Base-by-base conservation (phyloP, 2,329 filamentous ascomycete genomes). In the Ascochyta clinopodiicola region DNA sequence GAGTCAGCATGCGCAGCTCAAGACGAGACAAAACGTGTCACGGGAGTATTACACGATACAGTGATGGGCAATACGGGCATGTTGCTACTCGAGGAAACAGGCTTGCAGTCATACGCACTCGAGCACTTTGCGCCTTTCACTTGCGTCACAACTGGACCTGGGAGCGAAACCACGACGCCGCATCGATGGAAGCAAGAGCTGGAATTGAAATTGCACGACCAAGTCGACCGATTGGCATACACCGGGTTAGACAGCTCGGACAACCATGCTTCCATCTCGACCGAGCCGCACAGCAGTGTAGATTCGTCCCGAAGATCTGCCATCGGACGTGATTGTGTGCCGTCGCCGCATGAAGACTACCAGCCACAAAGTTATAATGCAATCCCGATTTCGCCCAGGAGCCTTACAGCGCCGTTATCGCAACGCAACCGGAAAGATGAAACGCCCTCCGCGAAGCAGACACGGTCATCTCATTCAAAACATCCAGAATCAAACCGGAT, bases 31-130 rank as follows among this genome's bases (percentile, higher is more conserved):
- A 59, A 56, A 32, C 57, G 51, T 25, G 37, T 39, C 24, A 36
- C 52, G 25, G 44, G 25, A 47, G 62, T 31, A 47, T 66, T 62
- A 54, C 67, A 56, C 15, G 76, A 79, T 40, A 69, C 73, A 0
- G 77, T 81, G 13, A 81, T 81, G 80, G 77, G 78, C 15, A 75
- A 77, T 44, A 79, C 77, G 2, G 78, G 79, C 5, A 81, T 81
- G 79, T 68, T 79, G 35, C 68, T 81, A 1, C 72, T 81, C 25
- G 80, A 82, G 60, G 79, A 81, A 52, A 67, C 74, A 13, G 78
- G 78, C 7, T 62, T 80, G 29, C 79, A 81, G 44, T 65, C 66
- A 21, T 71, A 74, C 51, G 58, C 65, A 17, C 60, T 64, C 4
- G 72, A 76, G 55, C 57, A 56, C 9, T 76, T 75, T 47, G 57